Base-by-base conservation (phyloP, 176 grass and related monocot species). In the Lolium rigidum region DNA sequence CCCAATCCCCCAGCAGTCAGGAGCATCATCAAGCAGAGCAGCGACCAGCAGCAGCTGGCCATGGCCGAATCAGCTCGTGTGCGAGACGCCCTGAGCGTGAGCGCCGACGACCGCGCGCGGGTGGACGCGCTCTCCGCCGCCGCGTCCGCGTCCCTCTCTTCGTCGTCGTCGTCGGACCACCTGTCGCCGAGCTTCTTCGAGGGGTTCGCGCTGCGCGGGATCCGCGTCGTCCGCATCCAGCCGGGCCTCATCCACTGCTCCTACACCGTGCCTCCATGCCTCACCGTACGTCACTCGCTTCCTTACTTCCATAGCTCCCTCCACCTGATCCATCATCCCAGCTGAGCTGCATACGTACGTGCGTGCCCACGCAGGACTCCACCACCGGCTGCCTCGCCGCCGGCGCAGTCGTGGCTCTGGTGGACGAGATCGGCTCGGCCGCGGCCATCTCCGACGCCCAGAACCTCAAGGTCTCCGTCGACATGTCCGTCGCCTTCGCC, bases 401-500 rank as follows among this genome's bases (percentile, higher is more conserved):
- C 1, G 95, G 92, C 22, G 95, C 90, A 18, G 90, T 97, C 5
- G 95, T 91, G 3, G 65, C 88, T n/a, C 66, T 97, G 62, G 88
- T 94, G 26, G 95, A 97, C 72, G 90, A 94, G 84, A 52, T 97
- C 4, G 82, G 90, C 21, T 69, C 39, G 13, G 86, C 84, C 0
- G 95, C 74, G 13, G 26, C 88, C 38, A 68, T 86, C 39, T 68
- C 95, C 17, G 74, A 94, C 28, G 86, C 86, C 4, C 17, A 80
- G 10, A 74, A 50, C 15, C 51, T 54, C 66, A 94, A 92, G 86
- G 86, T 92, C 66, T 97, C 95, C 48, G 83, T 85, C 20, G 95
- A 97, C 84, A 97, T 97, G 92, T 94, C 90, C 83, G 91, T 97
- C 85, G 60, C 81, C 60, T 97, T 89, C 80, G 11, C 83, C 31